Base-by-base conservation (phyloP, 108 stramenopile species). In the Nitzschia putrida region DNA sequence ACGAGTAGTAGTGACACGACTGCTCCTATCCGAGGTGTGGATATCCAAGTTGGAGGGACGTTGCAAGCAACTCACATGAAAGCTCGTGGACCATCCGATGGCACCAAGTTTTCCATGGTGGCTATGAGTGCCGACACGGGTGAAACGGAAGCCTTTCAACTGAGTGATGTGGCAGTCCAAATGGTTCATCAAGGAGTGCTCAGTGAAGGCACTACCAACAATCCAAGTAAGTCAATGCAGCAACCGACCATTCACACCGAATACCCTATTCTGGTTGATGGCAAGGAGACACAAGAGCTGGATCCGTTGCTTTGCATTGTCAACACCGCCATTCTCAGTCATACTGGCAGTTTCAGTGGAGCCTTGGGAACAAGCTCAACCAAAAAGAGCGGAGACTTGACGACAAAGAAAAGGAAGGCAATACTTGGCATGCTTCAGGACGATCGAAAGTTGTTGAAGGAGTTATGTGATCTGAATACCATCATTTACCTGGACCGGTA, bases 101-200 rank as follows among this genome's bases (percentile, higher is more conserved):
- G 88, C 3, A 61, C 60, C 45, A 79, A 84, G 50, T 94, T 88
- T 75, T 83, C 88, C 1, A 92, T 90, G 0, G 56, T 91, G 52
- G 80, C 90, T 24, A 82, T 91, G 80, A 85, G 92, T 79, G 90
- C 85, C 13, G 83, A 72, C 20, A 63, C 77, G 2, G 93, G 93
- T 41, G 89, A 90, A 12, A 87, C 90, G 0, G 93, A 94, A 74
- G 93, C 89, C 54, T 94, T 94, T 72, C 90, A 91, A 75, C 67
- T 94, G 64, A 89, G 86, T 61, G 90, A 94, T 61, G 86, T 89
- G 8, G 69, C 72, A 37, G 88, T 94, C 7, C 93, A 94, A 78
- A 94, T 94, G 90, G 88, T 89, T 1, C 84, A 89, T 51, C 90
- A 94, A 80, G 83, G 75, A 29, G 61, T 90, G 61, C 64, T 88